These are phyloP conservation scores for Melanomma pulvis-pyrius DNA, from an alignment of 495 filamentous ascomycete species.

Conservation along the genomic window DNA sequence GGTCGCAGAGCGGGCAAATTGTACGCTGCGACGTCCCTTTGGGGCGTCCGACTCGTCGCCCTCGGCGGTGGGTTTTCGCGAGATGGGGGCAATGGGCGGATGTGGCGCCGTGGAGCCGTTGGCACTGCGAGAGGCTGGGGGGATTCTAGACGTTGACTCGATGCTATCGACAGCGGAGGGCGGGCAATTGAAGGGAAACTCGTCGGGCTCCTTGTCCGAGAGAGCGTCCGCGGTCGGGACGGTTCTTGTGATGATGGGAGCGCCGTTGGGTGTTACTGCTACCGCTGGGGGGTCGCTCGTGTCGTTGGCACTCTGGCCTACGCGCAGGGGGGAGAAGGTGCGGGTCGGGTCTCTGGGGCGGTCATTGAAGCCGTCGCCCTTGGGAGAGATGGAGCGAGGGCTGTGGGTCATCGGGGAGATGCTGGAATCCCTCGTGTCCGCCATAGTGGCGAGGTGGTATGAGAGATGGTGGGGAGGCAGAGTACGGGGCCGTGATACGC, in stretches of 20 bases:
- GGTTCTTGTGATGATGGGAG: slow-evolving; percentile 6
- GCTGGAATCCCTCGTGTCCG: slow-evolving; percentile 23
- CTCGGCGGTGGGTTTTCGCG: slow-evolving; percentile 33
- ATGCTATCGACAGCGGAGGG: neutral
- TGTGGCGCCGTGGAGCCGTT: slow-evolving; percentile 14
- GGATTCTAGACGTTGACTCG: neutral
- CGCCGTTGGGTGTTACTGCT: slow-evolving; percentile 7
- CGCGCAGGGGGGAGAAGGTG: slow-evolving; percentile 18
- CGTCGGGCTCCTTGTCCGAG: slow-evolving; percentile 22
- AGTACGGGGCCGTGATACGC: too few species aligned
- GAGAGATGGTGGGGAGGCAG: neutral
- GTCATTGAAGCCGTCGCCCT: slow-evolving; percentile 17
- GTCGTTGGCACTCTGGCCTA: slow-evolving; percentile 20
- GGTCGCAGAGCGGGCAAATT: slow-evolving; percentile 45
- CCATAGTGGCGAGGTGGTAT: slow-evolving; percentile 14
- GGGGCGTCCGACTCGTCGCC: slow-evolving; percentile 42
- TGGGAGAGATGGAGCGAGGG: slow-evolving; percentile 30
- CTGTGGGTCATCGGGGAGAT: slow-evolving; percentile 31
- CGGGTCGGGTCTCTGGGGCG: slow-evolving; percentile 17
- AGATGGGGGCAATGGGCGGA: slow-evolving; percentile 24
- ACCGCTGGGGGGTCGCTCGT: neutral
- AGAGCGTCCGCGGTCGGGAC: slow-evolving; percentile 18
- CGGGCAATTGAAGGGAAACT: slow-evolving; percentile 35
- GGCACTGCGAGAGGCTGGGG: neutral
- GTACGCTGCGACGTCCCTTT: slow-evolving; percentile 47